Percentiles rank a stretch among this genome's conserved stretches.
Conservation (phyloP, 129 eudicot species). For the Artemisia annua region DNA sequence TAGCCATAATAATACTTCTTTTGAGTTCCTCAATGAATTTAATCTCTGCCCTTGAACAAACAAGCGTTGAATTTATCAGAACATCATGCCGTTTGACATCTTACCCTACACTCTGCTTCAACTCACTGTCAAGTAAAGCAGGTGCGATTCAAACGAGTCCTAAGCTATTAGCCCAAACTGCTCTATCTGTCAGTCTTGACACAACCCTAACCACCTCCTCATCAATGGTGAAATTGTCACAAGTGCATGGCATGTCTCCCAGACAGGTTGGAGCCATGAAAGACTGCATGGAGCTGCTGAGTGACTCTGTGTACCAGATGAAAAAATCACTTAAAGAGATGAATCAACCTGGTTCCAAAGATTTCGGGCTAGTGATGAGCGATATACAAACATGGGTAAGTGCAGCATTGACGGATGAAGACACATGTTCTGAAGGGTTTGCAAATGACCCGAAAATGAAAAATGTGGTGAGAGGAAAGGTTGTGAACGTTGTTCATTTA, state of each 20-base stretch:
- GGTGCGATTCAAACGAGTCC: conserved; percentile 40
- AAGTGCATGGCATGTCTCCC: conserved; percentile 31
- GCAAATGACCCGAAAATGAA: conserved; percentile 37
- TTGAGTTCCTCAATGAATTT: conserved; percentile 7
- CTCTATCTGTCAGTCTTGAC: conserved; percentile 38
- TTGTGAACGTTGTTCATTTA: conserved; percentile 48
- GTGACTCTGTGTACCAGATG: conserved; percentile 36
- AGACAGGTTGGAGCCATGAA: conserved; percentile 43
- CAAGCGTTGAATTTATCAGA: conserved; percentile 33
- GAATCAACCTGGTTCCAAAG: conserved; percentile 12
- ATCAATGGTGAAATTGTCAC: conserved; percentile 34
- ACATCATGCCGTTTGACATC: conserved; percentile 40
- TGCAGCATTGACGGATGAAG: conserved; percentile 56
- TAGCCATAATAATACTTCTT: conserved; percentile 13
- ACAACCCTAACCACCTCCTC: conserved; percentile 36
- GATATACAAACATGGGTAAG: conserved; percentile 61
- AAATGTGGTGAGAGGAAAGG: conserved; percentile 48
- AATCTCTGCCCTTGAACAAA: conserved; percentile 10
- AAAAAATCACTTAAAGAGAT: conserved; percentile 37
- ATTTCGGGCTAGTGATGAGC: conserved; percentile 5
- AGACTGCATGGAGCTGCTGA: conserved; percentile 40
- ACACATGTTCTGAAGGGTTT: conserved; percentile 60
- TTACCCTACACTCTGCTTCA: conserved; percentile 42
- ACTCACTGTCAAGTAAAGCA: conserved; percentile 33
- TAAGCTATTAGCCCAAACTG: conserved; percentile 35